Evolutionary conservation across 1,139 yeast genomes (phyloP).

Genomic region (Saccharomyces hybrid): DNA sequence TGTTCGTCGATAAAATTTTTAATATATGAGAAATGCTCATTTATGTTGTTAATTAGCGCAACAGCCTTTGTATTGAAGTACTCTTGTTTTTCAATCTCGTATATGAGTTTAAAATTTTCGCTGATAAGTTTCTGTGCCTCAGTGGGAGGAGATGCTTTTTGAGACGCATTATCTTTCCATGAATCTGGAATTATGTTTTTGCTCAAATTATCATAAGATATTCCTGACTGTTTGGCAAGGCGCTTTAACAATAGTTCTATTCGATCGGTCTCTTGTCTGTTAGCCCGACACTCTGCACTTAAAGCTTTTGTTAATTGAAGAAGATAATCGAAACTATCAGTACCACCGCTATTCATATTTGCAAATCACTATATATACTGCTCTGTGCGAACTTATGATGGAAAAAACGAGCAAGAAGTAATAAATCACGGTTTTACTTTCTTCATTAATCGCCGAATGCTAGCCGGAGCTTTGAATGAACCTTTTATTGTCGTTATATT

Average conservation of each 20-base stretch:
- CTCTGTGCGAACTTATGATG: not conserved
- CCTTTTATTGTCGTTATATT: no score
- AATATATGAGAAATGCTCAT: slow-evolving; percentile 25
- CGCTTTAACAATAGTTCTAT: slow-evolving; percentile 23
- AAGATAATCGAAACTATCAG: slow-evolving; percentile 23
- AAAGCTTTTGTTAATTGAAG: slow-evolving; percentile 19
- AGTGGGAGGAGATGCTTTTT: slow-evolving; percentile 2
- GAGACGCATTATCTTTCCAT: not conserved
- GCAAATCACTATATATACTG: not conserved
- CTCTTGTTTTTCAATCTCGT: slow-evolving; percentile 28
- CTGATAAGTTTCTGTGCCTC: slow-evolving; percentile 13
- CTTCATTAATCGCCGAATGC: not conserved
- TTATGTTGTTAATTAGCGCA: slow-evolving; percentile 21
- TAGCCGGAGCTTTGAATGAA: not conserved
- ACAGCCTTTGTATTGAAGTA: slow-evolving; percentile 23
- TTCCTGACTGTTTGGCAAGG: slow-evolving; percentile 27
- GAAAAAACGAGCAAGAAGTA: no score
- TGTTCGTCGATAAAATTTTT: slow-evolving; percentile 18
- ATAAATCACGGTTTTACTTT: not conserved
- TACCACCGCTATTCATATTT: not conserved
- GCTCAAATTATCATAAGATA: slow-evolving; percentile 22
- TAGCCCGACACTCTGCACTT: slow-evolving; percentile 17
- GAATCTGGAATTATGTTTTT: slow-evolving; percentile 7
- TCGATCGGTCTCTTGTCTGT: slow-evolving; percentile 24
- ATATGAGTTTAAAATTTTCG: slow-evolving; percentile 24